Evolutionary conservation across 805 yeast genomes (phyloP), one percentile per base, ranked within the genome.

Genomic region (Candida parachauliodes): DNA sequence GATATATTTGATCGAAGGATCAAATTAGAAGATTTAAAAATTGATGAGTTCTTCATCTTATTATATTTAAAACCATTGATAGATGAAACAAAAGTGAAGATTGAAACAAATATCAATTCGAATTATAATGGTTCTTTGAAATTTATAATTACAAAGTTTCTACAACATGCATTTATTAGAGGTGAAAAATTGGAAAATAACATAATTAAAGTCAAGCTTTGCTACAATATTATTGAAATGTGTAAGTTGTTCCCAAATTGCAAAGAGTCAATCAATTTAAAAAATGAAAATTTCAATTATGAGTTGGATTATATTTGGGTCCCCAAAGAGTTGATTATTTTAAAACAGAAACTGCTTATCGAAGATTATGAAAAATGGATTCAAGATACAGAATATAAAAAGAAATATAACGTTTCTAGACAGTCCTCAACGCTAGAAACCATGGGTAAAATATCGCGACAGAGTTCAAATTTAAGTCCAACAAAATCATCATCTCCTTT

Each of bases 61-160:
- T 43, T 60, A 9, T 63, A 62, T 42, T 45, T 60, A 16, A 57
- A 53, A 27, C 70, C 70, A 1, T 43, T 57, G 8, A 60, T 62
- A 2, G 52, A 51, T 36, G 34, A 25, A 3, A 33, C 17, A 8
- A 8, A 10, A 16, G 19, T 7, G 7, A 5, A 4, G 11, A 8
- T 27, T 27, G 17, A 14, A 15, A 27, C 19, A 4, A 27, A 20
- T 22, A 14, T 27, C 10, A 14, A 11, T 30, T 7, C 25, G 8
- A 20, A 20, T 19, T 30, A 30, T 30, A 30, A 16, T 30, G 24
- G 24, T n/a, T 19, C 25, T 30, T 30, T 30, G 12, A 30, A 20
- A 20, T 30, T 30, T 20, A 19, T 39, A 32, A 19, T 25, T 19
- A 21, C 20, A 26, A 30, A 25, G 16, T 6, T 26, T 22, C 11